Evolutionary conservation across 768 basidiomycete species (phyloP).

Genomic region (Strobilomyces confusus): DNA sequence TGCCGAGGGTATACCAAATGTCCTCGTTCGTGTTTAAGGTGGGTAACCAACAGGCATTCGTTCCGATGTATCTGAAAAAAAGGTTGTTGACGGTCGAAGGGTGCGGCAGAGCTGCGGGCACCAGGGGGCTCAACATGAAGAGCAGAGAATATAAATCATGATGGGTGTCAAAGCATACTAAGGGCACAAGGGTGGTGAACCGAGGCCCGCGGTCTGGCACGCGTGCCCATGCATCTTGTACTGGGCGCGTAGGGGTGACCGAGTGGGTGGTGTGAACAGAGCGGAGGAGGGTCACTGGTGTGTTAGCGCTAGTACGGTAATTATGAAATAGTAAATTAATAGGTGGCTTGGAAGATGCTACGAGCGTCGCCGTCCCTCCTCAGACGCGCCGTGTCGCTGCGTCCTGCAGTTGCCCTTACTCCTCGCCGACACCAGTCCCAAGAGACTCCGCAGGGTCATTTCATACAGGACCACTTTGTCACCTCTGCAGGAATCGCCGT

Average conservation of each 20-base stretch:
- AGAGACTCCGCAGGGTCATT: slow-evolving; percentile 8
- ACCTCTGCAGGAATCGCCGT: slow-evolving; percentile 38
- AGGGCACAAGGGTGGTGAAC: slow-evolving; percentile 1
- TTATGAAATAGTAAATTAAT: too few relatives aligned
- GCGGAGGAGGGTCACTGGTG: not conserved
- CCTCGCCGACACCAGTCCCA: slow-evolving; percentile 20
- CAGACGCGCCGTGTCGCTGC: slow-evolving; percentile 1
- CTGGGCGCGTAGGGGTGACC: not conserved
- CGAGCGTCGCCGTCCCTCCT: slow-evolving; percentile 7
- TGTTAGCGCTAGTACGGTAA: not conserved
- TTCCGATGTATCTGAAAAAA: slow-evolving; percentile 48
- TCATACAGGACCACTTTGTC: slow-evolving; percentile 34
- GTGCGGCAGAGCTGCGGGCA: slow-evolving; percentile 24
- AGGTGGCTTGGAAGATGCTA: slow-evolving; percentile 6
- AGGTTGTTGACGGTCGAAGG: slow-evolving; percentile 35
- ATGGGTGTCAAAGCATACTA: slow-evolving; percentile 16
- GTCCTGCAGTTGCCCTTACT: not conserved
- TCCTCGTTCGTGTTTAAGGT: slow-evolving; percentile 51
- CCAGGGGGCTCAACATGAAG: slow-evolving; percentile 30
- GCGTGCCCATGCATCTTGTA: slow-evolving; percentile 13
- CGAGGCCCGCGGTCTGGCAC: not conserved
- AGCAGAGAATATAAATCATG: slow-evolving; percentile 36
- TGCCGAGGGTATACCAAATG: slow-evolving; percentile 52
- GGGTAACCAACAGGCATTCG: slow-evolving; percentile 67
- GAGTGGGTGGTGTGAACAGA: not conserved